Base-by-base conservation (phyloP, 176 grass and related monocot genomes). In the Dendrocalamus sinicus region DNA sequence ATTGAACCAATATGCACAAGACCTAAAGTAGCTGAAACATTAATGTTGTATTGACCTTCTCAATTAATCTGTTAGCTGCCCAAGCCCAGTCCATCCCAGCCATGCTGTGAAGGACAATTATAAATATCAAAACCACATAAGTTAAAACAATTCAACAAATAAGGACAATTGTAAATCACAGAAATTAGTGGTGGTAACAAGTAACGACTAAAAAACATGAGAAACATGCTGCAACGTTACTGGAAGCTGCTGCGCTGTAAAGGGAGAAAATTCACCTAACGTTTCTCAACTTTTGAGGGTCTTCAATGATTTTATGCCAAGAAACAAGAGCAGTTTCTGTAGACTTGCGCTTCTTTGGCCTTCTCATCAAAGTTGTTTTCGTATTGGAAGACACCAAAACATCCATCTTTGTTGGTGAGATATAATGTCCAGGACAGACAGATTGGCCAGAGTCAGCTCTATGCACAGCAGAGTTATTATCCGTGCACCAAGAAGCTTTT, bases 271-370 rank as follows among this genome's bases (percentile, higher is more conserved):
- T 51, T 90, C 66, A 98, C 96, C 96, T 98, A 58, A 82, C 89
- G 78, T 26, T 94, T 89, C 80, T 88, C 71, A 89, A 53, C 45
- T 87, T 92, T 85, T 76, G 77, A 17, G 83, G 76, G 62, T 73
- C 79, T 70, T 91, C 90, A 7, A 87, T 84, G 85, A 92, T 81
- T 89, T 92, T 98, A 83, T 98, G 96, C 93, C 91, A 98, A 48
- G 96, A 83, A 48, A 94, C 66, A 76, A 91, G 86, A 61, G 48
- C 59, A 15, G 70, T 57, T 52, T 87, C 81, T 67, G 67, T 81
- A 92, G 67, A 79, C 74, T 98, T 98, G 76, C 91, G 91, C 76
- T 92, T 98, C 84, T 95, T 98, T 83, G 87, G 77, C 82, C 87
- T 89, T 77, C 74, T 83, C 69, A 66, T 32, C 70, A 72, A 59